These are phyloP conservation scores for Clarireedia homoeocarpa DNA, from an alignment of 2,329 filamentous ascomycete species.

Conservation along the genomic window DNA sequence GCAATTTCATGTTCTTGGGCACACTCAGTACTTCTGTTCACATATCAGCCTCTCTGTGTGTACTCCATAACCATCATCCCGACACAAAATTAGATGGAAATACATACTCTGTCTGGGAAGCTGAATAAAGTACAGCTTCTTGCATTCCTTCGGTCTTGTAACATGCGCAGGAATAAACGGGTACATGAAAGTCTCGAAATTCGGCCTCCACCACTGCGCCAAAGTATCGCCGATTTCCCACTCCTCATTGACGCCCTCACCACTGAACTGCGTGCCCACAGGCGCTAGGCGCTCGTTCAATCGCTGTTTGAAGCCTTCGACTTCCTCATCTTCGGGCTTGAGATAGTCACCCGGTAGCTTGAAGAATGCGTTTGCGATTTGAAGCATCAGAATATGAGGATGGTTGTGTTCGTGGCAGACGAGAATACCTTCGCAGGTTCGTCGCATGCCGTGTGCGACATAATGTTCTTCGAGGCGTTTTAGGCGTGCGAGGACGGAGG, in stretches of 20 bases:
- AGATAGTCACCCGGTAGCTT: constrained; percentile 97
- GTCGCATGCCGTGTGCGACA: constrained; percentile 83
- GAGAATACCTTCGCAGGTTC: constrained; percentile 92
- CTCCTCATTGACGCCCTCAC: constrained; percentile 82
- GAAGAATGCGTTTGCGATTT: constrained; percentile 99
- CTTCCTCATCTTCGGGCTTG: constrained; percentile 79
- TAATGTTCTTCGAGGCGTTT: constrained; percentile 97
- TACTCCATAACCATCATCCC: neutral
- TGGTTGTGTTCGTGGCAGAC: constrained; percentile 99
- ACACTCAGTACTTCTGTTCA: constrained; percentile 80
- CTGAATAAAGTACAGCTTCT: constrained; percentile 97
- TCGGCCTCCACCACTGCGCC: constrained; percentile 97
- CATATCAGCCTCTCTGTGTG: constrained; percentile 7
- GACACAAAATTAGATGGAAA: neutral
- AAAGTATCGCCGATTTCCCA: constrained; percentile 94
- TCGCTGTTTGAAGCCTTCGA: constrained; percentile 87
- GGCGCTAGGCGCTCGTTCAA: constrained; percentile 91
- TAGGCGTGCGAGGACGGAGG: constrained; percentile 84
- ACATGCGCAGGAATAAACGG: constrained; percentile 95
- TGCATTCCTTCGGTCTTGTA: constrained; percentile 95
- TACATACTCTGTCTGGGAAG: constrained; percentile 78
- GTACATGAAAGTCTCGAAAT: constrained; percentile 99
- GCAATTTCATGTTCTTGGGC: constrained; percentile 98
- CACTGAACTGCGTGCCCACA: constrained; percentile 71
- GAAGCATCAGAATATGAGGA: constrained; percentile 96